Evolutionary conservation across 2,329 filamentous ascomycete genomes (phyloP), one percentile per base, ranked within the genome.

Genomic region (Septoria petroselini): DNA sequence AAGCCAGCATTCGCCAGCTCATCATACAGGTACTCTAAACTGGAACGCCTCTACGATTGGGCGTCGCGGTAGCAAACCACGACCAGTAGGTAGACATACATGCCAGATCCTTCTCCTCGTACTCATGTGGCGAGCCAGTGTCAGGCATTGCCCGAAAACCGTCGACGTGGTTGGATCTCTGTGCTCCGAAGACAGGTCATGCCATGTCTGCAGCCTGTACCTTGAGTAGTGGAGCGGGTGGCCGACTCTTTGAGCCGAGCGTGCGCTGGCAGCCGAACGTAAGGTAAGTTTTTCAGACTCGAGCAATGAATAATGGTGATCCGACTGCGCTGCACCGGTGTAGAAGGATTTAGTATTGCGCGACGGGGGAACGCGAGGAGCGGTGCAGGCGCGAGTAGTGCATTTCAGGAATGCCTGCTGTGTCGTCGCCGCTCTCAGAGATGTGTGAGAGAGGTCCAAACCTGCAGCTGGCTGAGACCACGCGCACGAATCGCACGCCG

Each of bases 1-100:
- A 60, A 62, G 58, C 52, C 54, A 58, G 61, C 58, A 60, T 52
- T 63, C 23, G 65, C 64, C 63, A 66, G 63, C 63, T 63, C 63
- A 66, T 61, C 59, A 58, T 63, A 62, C 63, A 63, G 55, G 51
- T 45, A 43, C 55, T 52, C 48, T 40, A 49, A 18, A 15, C 14
- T 29, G 41, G 27, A n/a, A 31, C 21, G 33, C 18, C n/a, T 37
- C 33, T 29, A 19, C 29, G 42, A 38, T 45, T 46, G 42, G 42
- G 42, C 12, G 12, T 21, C 6, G 33, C 8, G 42, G 53, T 46
- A 51, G 52, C 50, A 41, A 50, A 54, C 46, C 41, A 52, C 58
- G 49, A 51, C 46, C 48, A 44, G 53, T 38, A 46, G 44, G 42
- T 51, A 44, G 31, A 62, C 59, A 46, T 63, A 62, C 60, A 56